These are phyloP conservation scores for Bimuria novae-zelandiae DNA, from an alignment of 2,329 filamentous ascomycete genomes.

Conservation along the genomic window DNA sequence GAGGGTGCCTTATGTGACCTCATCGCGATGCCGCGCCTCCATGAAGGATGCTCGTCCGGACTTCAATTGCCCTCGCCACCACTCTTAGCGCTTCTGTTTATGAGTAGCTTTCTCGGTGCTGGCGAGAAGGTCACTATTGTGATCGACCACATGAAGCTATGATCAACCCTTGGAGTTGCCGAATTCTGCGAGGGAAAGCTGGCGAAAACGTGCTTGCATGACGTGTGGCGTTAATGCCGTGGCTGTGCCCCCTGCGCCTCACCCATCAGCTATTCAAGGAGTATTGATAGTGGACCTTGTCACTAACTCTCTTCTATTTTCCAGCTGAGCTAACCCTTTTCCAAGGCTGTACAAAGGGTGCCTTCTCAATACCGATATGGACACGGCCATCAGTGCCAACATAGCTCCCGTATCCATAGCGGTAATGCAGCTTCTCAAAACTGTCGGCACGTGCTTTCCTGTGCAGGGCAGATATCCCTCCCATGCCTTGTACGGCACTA, in stretches of 20 bases:
- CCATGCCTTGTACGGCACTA: constrained; percentile 46
- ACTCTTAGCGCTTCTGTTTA: not conserved
- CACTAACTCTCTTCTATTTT: not conserved
- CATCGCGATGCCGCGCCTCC: not conserved
- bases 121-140: not conserved
- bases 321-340: not conserved
- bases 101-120: not conserved
- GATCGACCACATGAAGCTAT: not conserved
- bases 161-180: not conserved
- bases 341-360: constrained; percentile 40
- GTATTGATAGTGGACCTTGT: not conserved
- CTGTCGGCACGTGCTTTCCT: constrained; percentile 20
- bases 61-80: not conserved
- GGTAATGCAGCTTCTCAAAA: constrained; percentile 20
- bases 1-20: not conserved
- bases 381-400: constrained; percentile 52
- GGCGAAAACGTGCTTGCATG: not conserved
- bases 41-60: not conserved
- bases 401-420: constrained; percentile 56
- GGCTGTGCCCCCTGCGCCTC: not conserved
- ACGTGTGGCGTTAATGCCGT: constrained; percentile 1
- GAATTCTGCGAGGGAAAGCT: not conserved
- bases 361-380: constrained; percentile 58
- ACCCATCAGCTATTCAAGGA: not conserved
- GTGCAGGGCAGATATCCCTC: constrained; percentile 22